Percentiles rank a stretch among this genome's conserved stretches.
Evolutionary conservation across 345 rosid genomes (phyloP).

Genomic region (Raphanus sativus): DNA sequence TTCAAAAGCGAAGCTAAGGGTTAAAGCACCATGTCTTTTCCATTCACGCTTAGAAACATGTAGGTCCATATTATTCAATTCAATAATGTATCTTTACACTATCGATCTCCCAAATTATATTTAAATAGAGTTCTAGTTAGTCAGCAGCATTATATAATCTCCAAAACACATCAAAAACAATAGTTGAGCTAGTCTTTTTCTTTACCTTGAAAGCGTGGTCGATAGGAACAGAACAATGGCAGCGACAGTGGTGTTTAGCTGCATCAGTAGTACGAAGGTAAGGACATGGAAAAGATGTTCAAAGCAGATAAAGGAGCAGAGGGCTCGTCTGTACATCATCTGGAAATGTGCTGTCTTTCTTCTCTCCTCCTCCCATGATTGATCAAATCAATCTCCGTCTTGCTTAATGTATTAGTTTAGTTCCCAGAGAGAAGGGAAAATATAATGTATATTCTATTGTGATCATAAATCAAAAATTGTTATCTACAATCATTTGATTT

Average conservation of each 20-base stretch:
- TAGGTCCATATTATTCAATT: constrained; percentile 27
- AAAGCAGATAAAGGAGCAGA: constrained; percentile 68
- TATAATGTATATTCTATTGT: background rate
- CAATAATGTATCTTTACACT: constrained; percentile 21
- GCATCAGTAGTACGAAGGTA: constrained; percentile 44
- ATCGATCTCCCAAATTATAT: constrained; percentile 9
- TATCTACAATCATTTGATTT: background rate
- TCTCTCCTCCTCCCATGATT: constrained; percentile 63
- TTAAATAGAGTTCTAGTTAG: constrained; percentile 1
- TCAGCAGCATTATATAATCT: constrained; percentile 19
- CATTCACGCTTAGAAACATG: constrained; percentile 15
- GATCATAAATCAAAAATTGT: background rate
- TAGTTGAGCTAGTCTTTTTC: background rate
- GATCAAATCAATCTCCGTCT: background rate
- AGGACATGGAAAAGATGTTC: constrained; percentile 58
- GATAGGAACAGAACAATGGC: constrained; percentile 13
- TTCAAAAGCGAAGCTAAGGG: constrained; percentile 22
- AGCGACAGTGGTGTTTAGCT: constrained; percentile 1
- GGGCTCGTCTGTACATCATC: constrained; percentile 67
- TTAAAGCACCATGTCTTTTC: constrained; percentile 26
- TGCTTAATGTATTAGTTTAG: background rate
- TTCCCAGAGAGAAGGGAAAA: background rate
- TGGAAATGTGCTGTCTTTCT: constrained; percentile 86
- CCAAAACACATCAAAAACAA: background rate
- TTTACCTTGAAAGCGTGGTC: constrained; percentile 5